phyloP scores from a whole-genome alignment of 2,329 filamentous ascomycete genomes.

The Eutypa lata region DNA sequence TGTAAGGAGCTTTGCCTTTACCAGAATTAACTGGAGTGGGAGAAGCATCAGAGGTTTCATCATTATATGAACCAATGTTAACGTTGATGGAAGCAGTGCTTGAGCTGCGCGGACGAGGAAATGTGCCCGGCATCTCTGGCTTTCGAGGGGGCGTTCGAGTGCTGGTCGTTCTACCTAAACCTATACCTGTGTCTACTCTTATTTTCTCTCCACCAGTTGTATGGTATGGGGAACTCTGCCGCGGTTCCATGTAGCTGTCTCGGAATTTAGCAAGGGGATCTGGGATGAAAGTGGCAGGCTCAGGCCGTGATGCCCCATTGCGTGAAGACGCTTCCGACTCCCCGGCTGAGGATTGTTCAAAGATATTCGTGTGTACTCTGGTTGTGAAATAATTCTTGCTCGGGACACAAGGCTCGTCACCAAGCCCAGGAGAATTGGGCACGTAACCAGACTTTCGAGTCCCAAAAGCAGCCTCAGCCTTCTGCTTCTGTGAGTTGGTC shows the following conservation, averaged over 20 bases:
- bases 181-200: slow-evolving; percentile 45
- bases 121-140: slow-evolving; percentile 21
- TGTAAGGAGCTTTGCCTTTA: slow-evolving; percentile 6
- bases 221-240: slow-evolving; percentile 57
- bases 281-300: slow-evolving; percentile 24
- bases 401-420: slow-evolving; percentile 51
- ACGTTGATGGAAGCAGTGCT: slow-evolving; percentile 16
- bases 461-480: slow-evolving; percentile 55
- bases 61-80: slow-evolving; percentile 19
- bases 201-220: slow-evolving; percentile 57
- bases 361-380: slow-evolving; percentile 25
- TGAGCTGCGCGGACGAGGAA: slow-evolving; percentile 24
- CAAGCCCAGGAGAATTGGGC: slow-evolving; percentile 44
- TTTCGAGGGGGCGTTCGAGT: slow-evolving; percentile 34
- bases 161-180: slow-evolving; percentile 44
- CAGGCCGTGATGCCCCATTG: slow-evolving; percentile 8
- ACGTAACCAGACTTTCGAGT: slow-evolving; percentile 46
- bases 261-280: slow-evolving; percentile 49
- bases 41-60: slow-evolving; percentile 24
- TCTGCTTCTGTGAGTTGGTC: slow-evolving; percentile 51
- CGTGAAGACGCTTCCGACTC: slow-evolving; percentile 14
- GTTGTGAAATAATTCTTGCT: slow-evolving; percentile 49
- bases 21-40: slow-evolving; percentile 9
- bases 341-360: slow-evolving; percentile 25
- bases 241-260: slow-evolving; percentile 41